A percentile compares a stretch with the other conserved stretches of the same genome.
Evolutionary conservation across 768 basidiomycete species (phyloP).

Genomic region (Xanthoconium stramineum): DNA sequence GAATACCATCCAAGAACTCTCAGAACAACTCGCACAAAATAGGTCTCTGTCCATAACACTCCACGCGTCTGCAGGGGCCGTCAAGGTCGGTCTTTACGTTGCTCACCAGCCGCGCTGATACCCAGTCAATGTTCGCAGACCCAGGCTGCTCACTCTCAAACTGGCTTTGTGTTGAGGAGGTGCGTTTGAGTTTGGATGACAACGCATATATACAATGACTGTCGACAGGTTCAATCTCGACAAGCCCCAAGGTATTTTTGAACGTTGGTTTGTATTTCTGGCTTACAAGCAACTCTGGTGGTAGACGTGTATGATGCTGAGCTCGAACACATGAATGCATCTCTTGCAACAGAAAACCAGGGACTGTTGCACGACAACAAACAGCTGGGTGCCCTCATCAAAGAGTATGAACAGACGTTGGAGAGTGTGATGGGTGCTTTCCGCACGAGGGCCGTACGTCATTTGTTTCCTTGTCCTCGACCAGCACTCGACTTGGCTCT

Average conservation of each 20-base stretch:
- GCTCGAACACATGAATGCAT: slow-evolving; percentile 82
- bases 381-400: slow-evolving; percentile 84
- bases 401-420: slow-evolving; percentile 95
- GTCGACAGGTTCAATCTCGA: slow-evolving; percentile 75
- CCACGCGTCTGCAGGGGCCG: slow-evolving; percentile 66
- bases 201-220: background rate
- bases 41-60: slow-evolving; percentile 66
- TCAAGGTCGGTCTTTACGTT: slow-evolving; percentile 60
- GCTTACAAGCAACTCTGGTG: slow-evolving; percentile 2
- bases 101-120: background rate
- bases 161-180: slow-evolving; percentile 88
- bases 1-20: slow-evolving; percentile 71
- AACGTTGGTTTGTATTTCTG: background rate
- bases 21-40: slow-evolving; percentile 81
- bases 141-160: slow-evolving; percentile 86
- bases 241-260: slow-evolving; percentile 66
- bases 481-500: background rate
- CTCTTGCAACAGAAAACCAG: slow-evolving; percentile 81
- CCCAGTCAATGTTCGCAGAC: slow-evolving; percentile 41
- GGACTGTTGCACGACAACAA: slow-evolving; percentile 91
- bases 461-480: background rate
- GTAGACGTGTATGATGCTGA: slow-evolving; percentile 89
- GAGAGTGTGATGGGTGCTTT: slow-evolving; percentile 93
- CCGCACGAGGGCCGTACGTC: slow-evolving; percentile 82
- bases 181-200: slow-evolving; percentile 29